Conservation (phyloP, 805 yeast species). For the Scheffersomyces amazonensis region DNA sequence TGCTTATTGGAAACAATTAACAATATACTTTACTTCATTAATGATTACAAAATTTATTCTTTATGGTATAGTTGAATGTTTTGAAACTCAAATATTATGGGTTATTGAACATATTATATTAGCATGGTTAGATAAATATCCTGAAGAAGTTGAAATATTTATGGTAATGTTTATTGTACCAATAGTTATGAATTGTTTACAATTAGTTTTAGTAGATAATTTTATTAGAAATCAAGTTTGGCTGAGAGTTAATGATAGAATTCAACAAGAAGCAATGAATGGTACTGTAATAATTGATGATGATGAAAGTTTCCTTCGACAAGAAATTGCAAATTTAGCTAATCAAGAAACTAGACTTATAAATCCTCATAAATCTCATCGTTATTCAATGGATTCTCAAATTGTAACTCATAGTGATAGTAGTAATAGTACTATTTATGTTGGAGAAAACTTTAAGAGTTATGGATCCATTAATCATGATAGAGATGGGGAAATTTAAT, state of each 20-base stretch:
- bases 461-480: too few relatives aligned
- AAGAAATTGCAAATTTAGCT: conserved; percentile 7
- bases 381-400: background rate
- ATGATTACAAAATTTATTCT: conserved; percentile 65
- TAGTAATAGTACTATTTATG: conserved; percentile 1
- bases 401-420: background rate
- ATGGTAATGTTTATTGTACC: conserved; percentile 86
- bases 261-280: conserved; percentile 7
- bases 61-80: conserved; percentile 59
- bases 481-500: too few relatives aligned
- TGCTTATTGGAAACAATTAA: conserved; percentile 70
- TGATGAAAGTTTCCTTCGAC: conserved; percentile 9
- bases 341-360: conserved; percentile 2
- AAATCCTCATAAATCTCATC: background rate
- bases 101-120: conserved; percentile 67
- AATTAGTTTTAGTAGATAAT: conserved; percentile 69
- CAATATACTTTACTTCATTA: conserved; percentile 62
- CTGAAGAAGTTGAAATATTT: conserved; percentile 73
- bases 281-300: conserved; percentile 8
- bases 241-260: conserved; percentile 28
- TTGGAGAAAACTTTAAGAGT: background rate
- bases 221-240: conserved; percentile 57
- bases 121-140: conserved; percentile 80
- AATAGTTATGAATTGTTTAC: conserved; percentile 68
- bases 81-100: conserved; percentile 52